Evolutionary conservation across 805 yeast genomes (phyloP), one percentile per base, ranked within the genome.

Genomic region (Cyberlindnera samutprakarnensis): DNA sequence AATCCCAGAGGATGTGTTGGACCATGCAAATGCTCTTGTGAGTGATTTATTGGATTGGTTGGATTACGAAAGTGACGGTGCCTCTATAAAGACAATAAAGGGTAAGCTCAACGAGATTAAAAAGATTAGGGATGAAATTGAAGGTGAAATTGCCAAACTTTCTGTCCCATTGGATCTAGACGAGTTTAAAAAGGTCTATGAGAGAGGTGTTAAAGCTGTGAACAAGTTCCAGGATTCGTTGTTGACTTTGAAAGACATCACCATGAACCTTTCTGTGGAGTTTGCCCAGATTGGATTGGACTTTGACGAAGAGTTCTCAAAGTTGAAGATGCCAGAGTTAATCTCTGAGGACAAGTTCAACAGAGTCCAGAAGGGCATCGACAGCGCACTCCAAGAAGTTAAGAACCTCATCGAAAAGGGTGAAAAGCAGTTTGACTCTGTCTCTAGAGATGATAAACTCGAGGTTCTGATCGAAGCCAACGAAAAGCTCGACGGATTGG

Each of bases 31-130:
- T 2, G 35, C 44, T 0, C 39, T 60, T 6, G 70, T 79, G 5
- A 35, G 61, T 12, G 75, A 72, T 9, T 57, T 64, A 17, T 57
- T 82, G 28, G 90, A 80, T 37, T 85, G 95, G 95, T 59, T 86
- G 23, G 94, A 85, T 30, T 74, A 71, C 45, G 86, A 75, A 13
- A 67, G 84, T 23, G 81, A 71, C 33, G 62, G 59, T 15, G 70
- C 82, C 2, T 41, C 54, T 1, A 28, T 57, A 10, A 50, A 59
- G 15, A 69, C 60, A 2, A 52, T 75, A 17, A 51, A 55, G 14
- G 47, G 50, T 4, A 68, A 53, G 43, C 42, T 50, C 6, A 31
- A 38, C 1, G 38, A 36, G 9, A 39, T 62, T 4, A 41, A 53
- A 7, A 41, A 36, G 1, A 39, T 56, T 14, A 53, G 49, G 27